Conservation (phyloP, 176 grass and related monocot species). For the Echinochloa phyllopogon region DNA sequence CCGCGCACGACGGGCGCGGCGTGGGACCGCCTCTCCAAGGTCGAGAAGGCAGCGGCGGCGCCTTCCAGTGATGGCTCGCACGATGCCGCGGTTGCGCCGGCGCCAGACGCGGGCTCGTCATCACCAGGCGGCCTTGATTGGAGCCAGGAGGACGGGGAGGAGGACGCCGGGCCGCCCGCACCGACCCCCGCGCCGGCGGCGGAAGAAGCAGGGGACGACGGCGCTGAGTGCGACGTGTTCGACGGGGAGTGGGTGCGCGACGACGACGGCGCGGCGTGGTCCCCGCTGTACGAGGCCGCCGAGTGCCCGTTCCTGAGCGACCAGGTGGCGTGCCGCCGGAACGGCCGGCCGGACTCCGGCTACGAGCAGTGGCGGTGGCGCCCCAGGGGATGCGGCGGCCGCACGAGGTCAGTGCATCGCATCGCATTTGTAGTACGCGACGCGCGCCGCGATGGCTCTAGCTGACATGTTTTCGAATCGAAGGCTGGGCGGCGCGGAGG, state of each 20-base stretch:
- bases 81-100: not conserved
- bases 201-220: not conserved
- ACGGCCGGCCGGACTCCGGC: conserved; percentile 58
- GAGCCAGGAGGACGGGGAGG: not conserved
- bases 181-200: not conserved
- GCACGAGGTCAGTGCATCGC: not conserved
- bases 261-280: not conserved
- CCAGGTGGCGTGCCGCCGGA: conserved; percentile 70
- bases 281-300: conserved; percentile 59
- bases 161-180: not conserved
- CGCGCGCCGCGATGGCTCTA: not conserved
- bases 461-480: not conserved
- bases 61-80: rapidly evolving
- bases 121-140: not conserved
- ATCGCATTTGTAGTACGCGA: not conserved
- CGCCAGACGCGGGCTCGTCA: not conserved
- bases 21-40: conserved; percentile 29
- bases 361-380: conserved; percentile 77
- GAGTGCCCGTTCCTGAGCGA: conserved; percentile 69
- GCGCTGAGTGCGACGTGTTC: conserved; percentile 47
- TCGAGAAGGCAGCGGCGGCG: not conserved
- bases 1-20: not conserved
- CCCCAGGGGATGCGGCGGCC: conserved; percentile 38
- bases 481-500: conserved; percentile 40
- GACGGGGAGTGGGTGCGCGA: conserved; percentile 61